Evolutionary conservation across 129 eudicot species (phyloP), one percentile per base, ranked within the genome.

Genomic region (Lonicera japonica): DNA sequence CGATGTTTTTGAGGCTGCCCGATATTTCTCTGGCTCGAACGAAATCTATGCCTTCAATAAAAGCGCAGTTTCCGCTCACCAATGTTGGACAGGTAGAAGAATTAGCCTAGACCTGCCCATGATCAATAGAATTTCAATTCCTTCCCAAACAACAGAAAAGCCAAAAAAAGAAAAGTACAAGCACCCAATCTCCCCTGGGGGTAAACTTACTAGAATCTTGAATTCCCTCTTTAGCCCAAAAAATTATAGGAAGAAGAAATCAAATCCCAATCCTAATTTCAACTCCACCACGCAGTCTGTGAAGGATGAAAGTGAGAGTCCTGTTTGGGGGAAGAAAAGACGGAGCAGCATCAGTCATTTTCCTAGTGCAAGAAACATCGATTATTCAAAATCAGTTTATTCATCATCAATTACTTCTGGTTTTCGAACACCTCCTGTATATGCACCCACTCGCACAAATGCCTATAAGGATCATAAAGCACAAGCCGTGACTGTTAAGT

Each of bases 141-240:
- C 76, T 61, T 21, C 21, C 9, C 34, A 1, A 8, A 11, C 59
- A 34, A 47, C 59, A 67, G 82, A 72, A 54, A 73, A 68, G 64
- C 57, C 59, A 15, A 72, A 52, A 11, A 82, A 77, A 57, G 77
- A 81, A 60, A 77, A 84, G 82, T 64, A 82, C 73, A 88, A 92
- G 52, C 96, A 92, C 58, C 96, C 99, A 29, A 88, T 84, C 68
- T 92, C 99, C 8, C 99, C 99, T 2, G 99, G 99, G 22, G 96
- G 85, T 17, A 82, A 66, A 65, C 68, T 92, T 56, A 91, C 95
- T 19, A 78, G 78, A 60, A 85, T 92, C 72, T 80, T 92, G 80
- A 88, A 82, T 63, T 85, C 95, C 24, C 79, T 92, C 13, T 87
- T 92, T 67, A 88, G 64, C 57, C 99, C 85, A 73, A 72, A 70